Conservation (phyloP, 1,284 basidiomycete genomes). For the Apiotrichum siamense region DNA sequence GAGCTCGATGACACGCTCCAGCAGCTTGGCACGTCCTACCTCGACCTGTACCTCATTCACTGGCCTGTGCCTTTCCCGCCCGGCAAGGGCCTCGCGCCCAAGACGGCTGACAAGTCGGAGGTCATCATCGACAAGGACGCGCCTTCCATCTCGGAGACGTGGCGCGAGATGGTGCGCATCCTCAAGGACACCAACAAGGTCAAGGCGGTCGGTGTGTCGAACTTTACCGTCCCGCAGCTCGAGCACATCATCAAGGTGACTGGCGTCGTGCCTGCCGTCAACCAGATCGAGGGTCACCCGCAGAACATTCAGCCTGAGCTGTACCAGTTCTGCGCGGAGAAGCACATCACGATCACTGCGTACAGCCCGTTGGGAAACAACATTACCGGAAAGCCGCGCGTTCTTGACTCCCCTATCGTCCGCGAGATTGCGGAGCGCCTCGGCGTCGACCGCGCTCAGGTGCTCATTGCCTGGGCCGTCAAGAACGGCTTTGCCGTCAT, state of each 20-base stretch:
- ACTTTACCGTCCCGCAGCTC: slow-evolving; percentile 65
- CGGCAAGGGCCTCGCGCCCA: slow-evolving; percentile 58
- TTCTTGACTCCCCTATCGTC: slow-evolving; percentile 51
- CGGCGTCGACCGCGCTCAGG: slow-evolving; percentile 59
- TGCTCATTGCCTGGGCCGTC: slow-evolving; percentile 65
- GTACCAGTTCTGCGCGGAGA: slow-evolving; percentile 51
- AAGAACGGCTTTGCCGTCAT: slow-evolving; percentile 52
- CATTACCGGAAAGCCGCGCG: slow-evolving; percentile 34
- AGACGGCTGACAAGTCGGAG: slow-evolving; percentile 13
- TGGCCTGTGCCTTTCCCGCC: slow-evolving; percentile 75
- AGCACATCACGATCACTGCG: slow-evolving; percentile 66
- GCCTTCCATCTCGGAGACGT: slow-evolving; percentile 30
- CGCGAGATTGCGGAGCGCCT: slow-evolving; percentile 57
- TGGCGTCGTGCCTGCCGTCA: slow-evolving; percentile 67
- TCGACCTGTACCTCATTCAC: slow-evolving; percentile 79
- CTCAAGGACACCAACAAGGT: slow-evolving; percentile 39
- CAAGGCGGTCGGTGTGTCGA: slow-evolving; percentile 58
- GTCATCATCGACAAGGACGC: slow-evolving; percentile 25
- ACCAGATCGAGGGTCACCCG: slow-evolving; percentile 83
- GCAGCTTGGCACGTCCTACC: slow-evolving; percentile 64
- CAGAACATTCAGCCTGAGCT: slow-evolving; percentile 42
- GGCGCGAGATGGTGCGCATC: slow-evolving; percentile 44
- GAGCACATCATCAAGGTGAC: slow-evolving; percentile 67
- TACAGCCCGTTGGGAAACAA: slow-evolving; percentile 51
- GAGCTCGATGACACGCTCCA: slow-evolving; percentile 68